Percentiles rank a stretch among this genome's conserved stretches.
phyloP scores from a whole-genome alignment of 371 early-diverging fungal species.

The Smittium culicis region DNA sequence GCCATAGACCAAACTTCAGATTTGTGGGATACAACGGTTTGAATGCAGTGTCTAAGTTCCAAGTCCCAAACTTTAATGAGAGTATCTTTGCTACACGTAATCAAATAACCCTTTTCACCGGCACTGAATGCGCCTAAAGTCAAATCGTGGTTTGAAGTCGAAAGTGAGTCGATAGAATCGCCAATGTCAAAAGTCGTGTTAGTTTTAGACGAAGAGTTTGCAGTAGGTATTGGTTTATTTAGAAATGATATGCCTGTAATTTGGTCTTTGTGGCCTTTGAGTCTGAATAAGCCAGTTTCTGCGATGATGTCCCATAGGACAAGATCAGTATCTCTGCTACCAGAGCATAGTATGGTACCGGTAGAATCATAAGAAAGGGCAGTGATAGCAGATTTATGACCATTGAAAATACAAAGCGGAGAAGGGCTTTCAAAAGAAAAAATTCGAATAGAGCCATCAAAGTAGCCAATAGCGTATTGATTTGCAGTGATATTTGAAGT shows the following conservation, averaged over 20 bases:
- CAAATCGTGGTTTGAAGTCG: conserved; percentile 3
- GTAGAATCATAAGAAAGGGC: conserved; percentile 60
- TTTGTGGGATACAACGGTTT: conserved; percentile 83
- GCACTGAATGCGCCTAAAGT: conserved; percentile 19
- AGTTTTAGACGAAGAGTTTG: conserved; percentile 20
- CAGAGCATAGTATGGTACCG: conserved; percentile 75
- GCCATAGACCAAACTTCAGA: conserved; percentile 84
- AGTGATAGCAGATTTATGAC: conserved; percentile 77
- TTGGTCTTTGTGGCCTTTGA: conserved; percentile 89
- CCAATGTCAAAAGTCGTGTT: conserved; percentile 34
- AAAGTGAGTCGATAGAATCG: conserved; percentile 7
- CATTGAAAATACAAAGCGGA: conserved; percentile 61
- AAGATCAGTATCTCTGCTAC: conserved; percentile 81
- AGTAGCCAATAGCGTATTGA: conserved; percentile 69
- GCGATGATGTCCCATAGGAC: conserved; percentile 90
- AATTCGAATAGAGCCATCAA: conserved; percentile 28
- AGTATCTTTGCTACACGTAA: conserved; percentile 86
- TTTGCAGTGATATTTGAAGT: conserved; percentile 44
- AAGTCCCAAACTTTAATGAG: conserved; percentile 93
- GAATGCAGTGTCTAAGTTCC: conserved; percentile 79
- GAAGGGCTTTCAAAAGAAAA: conserved; percentile 36
- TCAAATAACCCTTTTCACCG: conserved; percentile 43
- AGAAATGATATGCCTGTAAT: conserved; percentile 56
- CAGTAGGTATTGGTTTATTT: conserved; percentile 6
- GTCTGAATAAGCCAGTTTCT: conserved; percentile 72